A percentile compares a stretch with the other conserved stretches of the same genome.
Evolutionary conservation across 768 basidiomycete species (phyloP).

Genomic region (Mycena belliarum): DNA sequence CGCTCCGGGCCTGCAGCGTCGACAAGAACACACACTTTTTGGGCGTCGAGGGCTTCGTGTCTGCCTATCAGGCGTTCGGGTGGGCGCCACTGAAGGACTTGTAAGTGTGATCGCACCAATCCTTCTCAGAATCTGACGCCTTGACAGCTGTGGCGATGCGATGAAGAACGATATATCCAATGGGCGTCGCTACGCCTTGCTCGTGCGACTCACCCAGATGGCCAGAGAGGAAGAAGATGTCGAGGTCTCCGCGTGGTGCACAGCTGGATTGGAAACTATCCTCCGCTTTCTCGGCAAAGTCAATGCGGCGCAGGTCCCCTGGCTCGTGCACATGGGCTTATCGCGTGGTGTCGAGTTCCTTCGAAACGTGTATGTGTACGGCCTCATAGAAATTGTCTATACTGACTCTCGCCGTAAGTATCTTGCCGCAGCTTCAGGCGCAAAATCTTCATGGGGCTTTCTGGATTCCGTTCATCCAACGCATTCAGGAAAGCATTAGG

Average conservation of each 20-base stretch:
- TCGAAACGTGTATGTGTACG: slow-evolving; percentile 7
- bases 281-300: slow-evolving; percentile 8
- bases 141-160: not conserved
- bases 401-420: not conserved
- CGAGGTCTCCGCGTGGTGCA: slow-evolving; percentile 9
- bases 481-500: not conserved
- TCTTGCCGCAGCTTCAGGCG: not conserved
- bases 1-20: slow-evolving; percentile 13
- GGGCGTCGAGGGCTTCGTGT: slow-evolving; percentile 20
- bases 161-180: slow-evolving; percentile 15
- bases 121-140: no score
- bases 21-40: slow-evolving; percentile 13
- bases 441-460: not conserved
- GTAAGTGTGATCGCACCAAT: no score
- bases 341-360: slow-evolving; percentile 11
- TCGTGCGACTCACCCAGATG: slow-evolving; percentile 4
- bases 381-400: not conserved
- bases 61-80: slow-evolving; percentile 22
- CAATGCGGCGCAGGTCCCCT: slow-evolving; percentile 1
- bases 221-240: slow-evolving; percentile 4
- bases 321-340: slow-evolving; percentile 1
- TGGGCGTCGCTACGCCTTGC: not conserved
- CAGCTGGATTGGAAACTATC: not conserved
- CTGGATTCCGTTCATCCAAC: slow-evolving; percentile 1
- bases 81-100: slow-evolving; percentile 17